Percentiles rank a stretch among this genome's conserved stretches.
Conservation (phyloP, 1,284 basidiomycete genomes). For the Melampsora larici-populina region DNA sequence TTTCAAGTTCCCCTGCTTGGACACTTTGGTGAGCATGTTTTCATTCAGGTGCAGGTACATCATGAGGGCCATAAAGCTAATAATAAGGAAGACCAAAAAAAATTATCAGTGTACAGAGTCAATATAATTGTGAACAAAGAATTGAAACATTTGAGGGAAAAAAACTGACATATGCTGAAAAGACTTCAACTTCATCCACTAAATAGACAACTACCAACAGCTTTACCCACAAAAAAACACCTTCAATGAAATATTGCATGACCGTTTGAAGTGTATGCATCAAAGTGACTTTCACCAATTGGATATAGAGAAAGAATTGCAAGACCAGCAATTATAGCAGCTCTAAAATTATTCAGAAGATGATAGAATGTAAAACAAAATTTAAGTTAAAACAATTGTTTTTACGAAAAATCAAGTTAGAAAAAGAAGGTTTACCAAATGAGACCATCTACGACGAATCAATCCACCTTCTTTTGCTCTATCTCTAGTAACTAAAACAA, state of each 20-base stretch:
- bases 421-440: constrained; percentile 64
- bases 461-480: constrained; percentile 49
- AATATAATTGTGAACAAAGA: constrained; percentile 34
- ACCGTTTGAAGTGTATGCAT: constrained; percentile 86
- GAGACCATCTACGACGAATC: constrained; percentile 65
- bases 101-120: no score
- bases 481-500: constrained; percentile 71
- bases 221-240: constrained; percentile 97
- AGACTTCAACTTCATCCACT: constrained; percentile 75
- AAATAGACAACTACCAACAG: constrained; percentile 75
- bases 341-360: constrained; percentile 62
- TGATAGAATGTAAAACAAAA: neutral
- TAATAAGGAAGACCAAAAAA: neutral
- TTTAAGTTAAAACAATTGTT: no score
- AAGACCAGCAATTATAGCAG: constrained; percentile 88
- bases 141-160: constrained; percentile 44
- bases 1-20: constrained; percentile 91
- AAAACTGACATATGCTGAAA: constrained; percentile 81
- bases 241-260: constrained; percentile 77
- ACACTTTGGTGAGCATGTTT: constrained; percentile 79
- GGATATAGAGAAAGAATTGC: constrained; percentile 84
- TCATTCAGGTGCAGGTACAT: constrained; percentile 72
- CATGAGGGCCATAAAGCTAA: constrained; percentile 72
- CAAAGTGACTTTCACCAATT: constrained; percentile 72
- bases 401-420: neutral